These are phyloP conservation scores for Solanum chilense DNA, from an alignment of 257 asterid genomes.

Conservation along the genomic window DNA sequence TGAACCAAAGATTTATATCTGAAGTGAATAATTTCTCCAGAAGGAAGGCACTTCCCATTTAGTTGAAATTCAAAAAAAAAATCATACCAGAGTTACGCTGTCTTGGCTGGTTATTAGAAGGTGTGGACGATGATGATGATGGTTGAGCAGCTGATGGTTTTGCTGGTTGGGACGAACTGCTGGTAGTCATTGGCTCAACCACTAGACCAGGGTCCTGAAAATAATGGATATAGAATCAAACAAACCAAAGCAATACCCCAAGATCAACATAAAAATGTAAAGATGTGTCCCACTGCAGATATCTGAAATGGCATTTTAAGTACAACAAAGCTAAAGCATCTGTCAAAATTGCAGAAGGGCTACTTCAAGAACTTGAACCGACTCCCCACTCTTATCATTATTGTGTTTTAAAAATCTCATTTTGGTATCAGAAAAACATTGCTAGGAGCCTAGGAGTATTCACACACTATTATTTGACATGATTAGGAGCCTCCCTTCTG, in stretches of 20 bases:
- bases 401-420: not conserved
- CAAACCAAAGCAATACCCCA: not conserved
- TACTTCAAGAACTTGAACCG: not conserved
- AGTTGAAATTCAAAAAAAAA: not conserved
- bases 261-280: not conserved
- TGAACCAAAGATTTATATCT: not conserved
- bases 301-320: not conserved
- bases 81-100: conserved; percentile 44
- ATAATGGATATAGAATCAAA: not conserved
- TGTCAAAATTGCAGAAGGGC: not conserved
- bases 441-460: not conserved
- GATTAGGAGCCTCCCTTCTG: not conserved
- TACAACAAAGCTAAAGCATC: not conserved
- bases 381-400: not conserved
- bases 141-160: conserved; percentile 41
- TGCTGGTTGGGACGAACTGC: conserved; percentile 51
- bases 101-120: conserved; percentile 38
- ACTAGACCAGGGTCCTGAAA: conserved; percentile 65
- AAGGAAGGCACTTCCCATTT: not conserved
- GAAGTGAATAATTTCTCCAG: not conserved
- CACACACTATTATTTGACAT: not conserved
- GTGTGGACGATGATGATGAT: conserved; percentile 25
- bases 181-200: conserved; percentile 67
- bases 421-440: not conserved
- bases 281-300: not conserved